Percentiles rank a stretch among this genome's conserved stretches.
Evolutionary conservation across 2,329 filamentous ascomycete genomes (phyloP).

Genomic region (Ophiobolus disseminans): DNA sequence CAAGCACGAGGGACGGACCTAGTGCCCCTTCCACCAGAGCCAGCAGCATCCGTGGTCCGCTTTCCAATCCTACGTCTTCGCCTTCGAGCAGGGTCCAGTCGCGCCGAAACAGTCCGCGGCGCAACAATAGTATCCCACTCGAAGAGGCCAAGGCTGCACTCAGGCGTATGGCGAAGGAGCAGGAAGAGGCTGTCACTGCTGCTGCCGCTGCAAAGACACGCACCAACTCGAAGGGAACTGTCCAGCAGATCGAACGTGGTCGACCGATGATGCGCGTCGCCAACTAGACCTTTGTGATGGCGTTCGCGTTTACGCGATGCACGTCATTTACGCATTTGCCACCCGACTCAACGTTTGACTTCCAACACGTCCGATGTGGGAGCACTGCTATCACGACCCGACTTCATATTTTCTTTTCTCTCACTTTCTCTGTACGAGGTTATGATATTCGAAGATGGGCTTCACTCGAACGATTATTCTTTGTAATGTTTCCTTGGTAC

Average conservation of each 20-base stretch:
- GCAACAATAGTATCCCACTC: slow-evolving; percentile 38
- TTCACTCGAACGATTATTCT: not conserved
- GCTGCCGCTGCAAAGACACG: slow-evolving; percentile 9
- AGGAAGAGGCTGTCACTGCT: slow-evolving; percentile 33
- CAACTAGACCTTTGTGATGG: slow-evolving; percentile 8
- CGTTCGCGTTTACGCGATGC: no score
- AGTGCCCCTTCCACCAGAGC: slow-evolving; percentile 37
- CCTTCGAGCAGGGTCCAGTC: slow-evolving; percentile 33
- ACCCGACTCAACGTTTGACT: no score
- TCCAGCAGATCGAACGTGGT: slow-evolving; percentile 28
- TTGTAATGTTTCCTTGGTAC: not conserved
- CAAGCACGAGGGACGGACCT: slow-evolving; percentile 33
- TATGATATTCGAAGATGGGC: not conserved
- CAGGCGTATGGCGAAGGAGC: slow-evolving; percentile 36
- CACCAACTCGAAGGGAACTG: slow-evolving; percentile 15
- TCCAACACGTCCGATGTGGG: no score
- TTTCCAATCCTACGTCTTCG: slow-evolving; percentile 27
- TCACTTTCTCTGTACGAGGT: not conserved
- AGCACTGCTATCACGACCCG: not conserved
- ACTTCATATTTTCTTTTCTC: not conserved
- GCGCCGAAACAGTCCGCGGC: slow-evolving; percentile 33
- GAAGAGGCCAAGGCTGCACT: slow-evolving; percentile 38
- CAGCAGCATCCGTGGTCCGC: slow-evolving; percentile 34
- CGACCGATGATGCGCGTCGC: slow-evolving; percentile 21
- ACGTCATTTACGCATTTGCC: no score